These are phyloP conservation scores for Trypethelium eluteriae DNA, from an alignment of 495 filamentous ascomycete species.

Conservation along the genomic window DNA sequence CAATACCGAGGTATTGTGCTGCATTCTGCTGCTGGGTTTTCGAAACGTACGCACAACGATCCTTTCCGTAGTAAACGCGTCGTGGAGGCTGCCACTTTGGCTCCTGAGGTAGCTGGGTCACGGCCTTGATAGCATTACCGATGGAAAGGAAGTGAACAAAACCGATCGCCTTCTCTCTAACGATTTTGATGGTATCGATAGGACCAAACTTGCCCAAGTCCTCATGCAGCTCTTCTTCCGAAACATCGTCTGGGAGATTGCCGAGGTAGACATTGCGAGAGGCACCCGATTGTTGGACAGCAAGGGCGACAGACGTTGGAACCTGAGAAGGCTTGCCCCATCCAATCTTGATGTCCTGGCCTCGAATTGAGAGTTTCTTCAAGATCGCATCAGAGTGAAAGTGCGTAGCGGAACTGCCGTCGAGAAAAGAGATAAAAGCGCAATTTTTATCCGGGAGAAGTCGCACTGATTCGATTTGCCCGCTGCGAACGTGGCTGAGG, in stretches of 20 bases:
- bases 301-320: constrained; percentile 88
- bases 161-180: constrained; percentile 95
- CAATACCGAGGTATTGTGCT: constrained; percentile 94
- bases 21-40: constrained; percentile 99
- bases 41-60: constrained; percentile 95
- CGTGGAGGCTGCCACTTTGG: constrained; percentile 91
- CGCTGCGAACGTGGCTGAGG: constrained; percentile 90
- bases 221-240: constrained; percentile 86
- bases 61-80: constrained; percentile 97
- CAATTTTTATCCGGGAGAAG: constrained; percentile 98
- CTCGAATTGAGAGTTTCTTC: constrained; percentile 96
- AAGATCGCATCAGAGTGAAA: constrained; percentile 99
- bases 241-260: constrained; percentile 81
- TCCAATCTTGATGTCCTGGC: constrained; percentile 98
- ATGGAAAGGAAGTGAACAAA: constrained; percentile 98
- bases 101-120: constrained; percentile 91
- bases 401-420: constrained; percentile 92
- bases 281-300: constrained; percentile 93
- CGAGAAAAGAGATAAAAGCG: constrained; percentile 97
- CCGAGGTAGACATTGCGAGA: constrained; percentile 98
- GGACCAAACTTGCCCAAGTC: constrained; percentile 94
- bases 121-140: constrained; percentile 97
- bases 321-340: constrained; percentile 99
- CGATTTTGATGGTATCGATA: constrained; percentile 95
- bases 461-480: constrained; percentile 95